phyloP scores from a whole-genome alignment of 1,284 basidiomycete genomes.

The Tremellales sp. region DNA sequence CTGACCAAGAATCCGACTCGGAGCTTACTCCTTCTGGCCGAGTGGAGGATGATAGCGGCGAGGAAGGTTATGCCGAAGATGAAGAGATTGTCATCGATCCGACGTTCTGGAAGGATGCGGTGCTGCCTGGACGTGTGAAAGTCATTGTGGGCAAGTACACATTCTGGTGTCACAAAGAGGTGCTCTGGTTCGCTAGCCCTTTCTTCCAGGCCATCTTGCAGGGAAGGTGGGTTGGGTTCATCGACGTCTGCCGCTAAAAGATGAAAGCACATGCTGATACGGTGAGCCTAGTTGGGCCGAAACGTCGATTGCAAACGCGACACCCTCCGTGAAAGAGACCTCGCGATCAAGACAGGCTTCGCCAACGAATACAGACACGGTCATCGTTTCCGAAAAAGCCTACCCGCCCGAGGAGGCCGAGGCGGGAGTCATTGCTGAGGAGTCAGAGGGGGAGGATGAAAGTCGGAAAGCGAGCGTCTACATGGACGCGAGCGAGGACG shows the following conservation, averaged over 20 bases:
- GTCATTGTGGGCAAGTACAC: slow-evolving; percentile 38
- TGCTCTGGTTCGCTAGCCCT: slow-evolving; percentile 44
- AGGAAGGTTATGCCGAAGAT: slow-evolving; percentile 21
- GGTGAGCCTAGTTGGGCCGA: slow-evolving; percentile 37
- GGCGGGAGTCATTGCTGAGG: too few relatives aligned
- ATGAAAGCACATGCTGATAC: slow-evolving; percentile 2
- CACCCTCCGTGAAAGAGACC: too few relatives aligned
- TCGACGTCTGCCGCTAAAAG: neutral
- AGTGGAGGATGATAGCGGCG: slow-evolving; percentile 10
- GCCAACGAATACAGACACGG: too few relatives aligned
- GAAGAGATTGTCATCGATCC: slow-evolving; percentile 36
- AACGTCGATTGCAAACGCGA: slow-evolving; percentile 12
- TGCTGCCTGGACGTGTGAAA: slow-evolving; percentile 37
- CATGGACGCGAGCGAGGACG: slow-evolving; percentile 32
- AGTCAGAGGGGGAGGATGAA: too few relatives aligned
- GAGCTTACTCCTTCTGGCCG: neutral
- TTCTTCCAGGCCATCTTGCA: slow-evolving; percentile 43
- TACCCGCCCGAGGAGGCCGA: too few relatives aligned
- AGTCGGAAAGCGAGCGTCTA: slow-evolving; percentile 28
- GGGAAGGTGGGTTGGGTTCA: slow-evolving; percentile 32
- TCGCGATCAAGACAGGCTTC: too few relatives aligned
- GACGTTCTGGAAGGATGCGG: slow-evolving; percentile 31
- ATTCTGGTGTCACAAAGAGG: slow-evolving; percentile 48
- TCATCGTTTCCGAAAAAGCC: too few relatives aligned
- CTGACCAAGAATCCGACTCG: neutral